Base-by-base conservation (phyloP, 2,329 filamentous ascomycete genomes). In the Fusarium mundagurra region DNA sequence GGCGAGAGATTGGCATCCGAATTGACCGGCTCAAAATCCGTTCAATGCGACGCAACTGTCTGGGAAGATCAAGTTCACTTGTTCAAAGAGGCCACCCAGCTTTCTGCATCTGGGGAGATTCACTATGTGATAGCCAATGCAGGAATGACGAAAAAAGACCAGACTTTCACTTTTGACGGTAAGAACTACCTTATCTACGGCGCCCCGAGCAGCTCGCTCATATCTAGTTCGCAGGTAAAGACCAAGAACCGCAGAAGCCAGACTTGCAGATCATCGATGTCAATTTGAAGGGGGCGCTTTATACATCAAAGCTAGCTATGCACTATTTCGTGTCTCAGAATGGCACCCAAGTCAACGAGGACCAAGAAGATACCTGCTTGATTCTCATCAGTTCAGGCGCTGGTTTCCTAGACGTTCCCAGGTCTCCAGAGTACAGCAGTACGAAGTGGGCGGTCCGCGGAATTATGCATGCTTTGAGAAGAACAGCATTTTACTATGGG, bases 401-500 rank as follows among this genome's bases (percentile, higher is more conserved):
- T 1, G 61, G 61, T 0, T 67, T 67, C 1, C 33, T 67, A 16
- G 61, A 67, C 0, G 51, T 66, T 5, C 64, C 64, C 0, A 66
- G 64, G 14, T 31, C 22, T 5, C 64, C 44, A 6, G 64, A 67
- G n/a, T 67, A 67, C 7, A 66, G 64, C 10, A 67, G 64, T 8
- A 67, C 51, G 1, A 67, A 66, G 8, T 67, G 64, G 64, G 64
- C 61, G 7, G 51, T 66, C 6, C 64, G 51, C 8, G 51, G 64
- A 33, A 66, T 67, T 4, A 66, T 67, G 64, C 64, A 66, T 24
- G 27, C 62, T 17, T 18, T 67, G 11, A 11, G 64, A 29, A 31
- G 64, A 17, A 67, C 45, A 2, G 14, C 64, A 3, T 67, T 67
- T 0, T 67, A 45, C 6, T 60, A 53, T 31, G 39, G 51, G 4